Conservation (phyloP, 495 filamentous ascomycete species). For the Cudoniella acicularis region DNA sequence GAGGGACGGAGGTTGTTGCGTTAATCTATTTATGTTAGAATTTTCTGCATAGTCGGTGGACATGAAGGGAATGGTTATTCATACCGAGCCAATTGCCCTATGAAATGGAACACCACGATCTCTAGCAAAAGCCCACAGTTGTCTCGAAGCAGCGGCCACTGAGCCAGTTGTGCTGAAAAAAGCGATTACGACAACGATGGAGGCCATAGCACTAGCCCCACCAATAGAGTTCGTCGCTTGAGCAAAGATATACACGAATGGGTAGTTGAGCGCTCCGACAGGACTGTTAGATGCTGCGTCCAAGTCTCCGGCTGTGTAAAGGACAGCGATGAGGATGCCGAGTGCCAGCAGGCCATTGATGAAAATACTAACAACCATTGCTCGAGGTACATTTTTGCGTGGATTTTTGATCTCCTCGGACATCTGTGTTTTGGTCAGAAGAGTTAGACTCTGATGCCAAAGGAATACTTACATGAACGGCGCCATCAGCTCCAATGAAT, state of each 20-base stretch:
- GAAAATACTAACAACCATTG: constrained; percentile 37
- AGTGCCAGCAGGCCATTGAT: constrained; percentile 41
- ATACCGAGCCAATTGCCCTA: background rate
- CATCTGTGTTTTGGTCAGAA: constrained; percentile 23
- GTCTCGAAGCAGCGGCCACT: background rate
- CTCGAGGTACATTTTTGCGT: constrained; percentile 34
- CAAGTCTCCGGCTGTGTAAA: constrained; percentile 40
- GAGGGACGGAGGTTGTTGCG: constrained; percentile 26
- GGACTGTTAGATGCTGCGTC: constrained; percentile 28
- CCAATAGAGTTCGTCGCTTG: constrained; percentile 23
- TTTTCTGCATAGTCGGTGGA: background rate
- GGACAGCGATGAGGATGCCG: constrained; percentile 35
- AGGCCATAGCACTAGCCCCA: constrained; percentile 24
- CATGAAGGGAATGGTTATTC: background rate
- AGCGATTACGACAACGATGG: background rate
- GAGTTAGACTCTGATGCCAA: background rate
- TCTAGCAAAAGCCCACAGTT: background rate
- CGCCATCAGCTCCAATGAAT: background rate
- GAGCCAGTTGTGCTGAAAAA: background rate
- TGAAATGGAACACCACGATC: background rate
- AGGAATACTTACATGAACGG: background rate
- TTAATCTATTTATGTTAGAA: background rate
- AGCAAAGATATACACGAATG: constrained; percentile 43
- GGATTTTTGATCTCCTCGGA: constrained; percentile 44
- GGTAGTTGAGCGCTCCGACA: constrained; percentile 35